Conservation (phyloP, 2,329 filamentous ascomycete genomes). For the Phaeosphaeriaceae sp. region DNA sequence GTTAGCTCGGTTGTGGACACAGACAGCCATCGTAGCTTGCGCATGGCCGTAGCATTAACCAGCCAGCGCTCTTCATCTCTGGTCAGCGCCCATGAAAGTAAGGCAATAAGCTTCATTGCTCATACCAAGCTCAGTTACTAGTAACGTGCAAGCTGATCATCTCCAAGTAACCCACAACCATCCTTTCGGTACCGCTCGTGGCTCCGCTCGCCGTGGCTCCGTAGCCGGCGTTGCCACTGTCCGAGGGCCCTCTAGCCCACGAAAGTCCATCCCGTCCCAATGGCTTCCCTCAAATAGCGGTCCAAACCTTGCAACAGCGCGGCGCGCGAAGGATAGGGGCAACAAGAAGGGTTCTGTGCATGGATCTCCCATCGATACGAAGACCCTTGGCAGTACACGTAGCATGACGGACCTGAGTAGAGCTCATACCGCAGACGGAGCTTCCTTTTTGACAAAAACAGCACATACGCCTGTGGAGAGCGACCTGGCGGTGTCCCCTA, state of each 20-base stretch:
- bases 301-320: slow-evolving; percentile 28
- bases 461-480: slow-evolving; percentile 29
- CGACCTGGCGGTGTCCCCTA: slow-evolving; percentile 19
- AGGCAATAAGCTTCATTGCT: slow-evolving; percentile 30
- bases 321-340: slow-evolving; percentile 31
- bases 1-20: slow-evolving; percentile 18
- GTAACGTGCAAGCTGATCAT: slow-evolving; percentile 19
- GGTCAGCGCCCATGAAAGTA: slow-evolving; percentile 35
- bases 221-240: slow-evolving; percentile 12
- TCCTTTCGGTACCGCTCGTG: slow-evolving; percentile 2
- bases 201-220: slow-evolving; percentile 1
- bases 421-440: slow-evolving; percentile 12
- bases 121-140: slow-evolving; percentile 25
- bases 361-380: slow-evolving; percentile 20
- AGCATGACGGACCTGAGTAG: slow-evolving; percentile 25
- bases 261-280: slow-evolving; percentile 37
- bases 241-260: slow-evolving; percentile 22
- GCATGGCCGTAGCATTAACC: slow-evolving; percentile 31
- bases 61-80: slow-evolving; percentile 26
- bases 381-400: slow-evolving; percentile 21
- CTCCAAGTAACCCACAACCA: slow-evolving; percentile 15
- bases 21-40: slow-evolving; percentile 21
- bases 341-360: slow-evolving; percentile 18
- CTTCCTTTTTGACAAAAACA: slow-evolving; percentile 39
- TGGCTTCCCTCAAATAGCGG: slow-evolving; percentile 24